A percentile compares a stretch with the other conserved stretches of the same genome.
Conservation (phyloP, 345 rosid species). For the Viola odorata region DNA sequence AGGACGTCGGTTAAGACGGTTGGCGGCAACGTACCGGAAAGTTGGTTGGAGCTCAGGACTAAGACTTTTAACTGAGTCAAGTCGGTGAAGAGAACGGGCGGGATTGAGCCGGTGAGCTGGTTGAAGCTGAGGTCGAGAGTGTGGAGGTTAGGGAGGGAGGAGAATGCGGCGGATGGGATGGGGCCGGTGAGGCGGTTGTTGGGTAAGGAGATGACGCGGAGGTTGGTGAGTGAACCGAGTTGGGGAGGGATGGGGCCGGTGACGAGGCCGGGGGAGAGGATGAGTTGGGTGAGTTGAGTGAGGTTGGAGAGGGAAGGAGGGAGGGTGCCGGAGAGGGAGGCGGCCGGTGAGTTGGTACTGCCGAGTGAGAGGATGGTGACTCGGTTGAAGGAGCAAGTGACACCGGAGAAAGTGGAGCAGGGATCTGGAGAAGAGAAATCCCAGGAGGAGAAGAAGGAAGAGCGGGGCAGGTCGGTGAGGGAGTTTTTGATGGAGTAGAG, state of each 20-base stretch:
- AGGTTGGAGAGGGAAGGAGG: slow-evolving; percentile 57
- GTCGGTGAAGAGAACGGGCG: slow-evolving; percentile 30
- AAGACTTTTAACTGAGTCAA: slow-evolving; percentile 29
- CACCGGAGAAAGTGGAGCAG: slow-evolving; percentile 58
- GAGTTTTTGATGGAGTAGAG: slow-evolving; percentile 42
- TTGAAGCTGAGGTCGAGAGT: slow-evolving; percentile 77
- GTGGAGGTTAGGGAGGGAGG: slow-evolving; percentile 47
- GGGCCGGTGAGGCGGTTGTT: slow-evolving; percentile 74
- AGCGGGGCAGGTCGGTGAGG: slow-evolving; percentile 60
- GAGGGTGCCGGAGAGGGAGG: slow-evolving; percentile 70
- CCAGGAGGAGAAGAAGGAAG: slow-evolving; percentile 58
- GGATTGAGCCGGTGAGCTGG: slow-evolving; percentile 61
- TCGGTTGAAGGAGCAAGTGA: slow-evolving; percentile 46
- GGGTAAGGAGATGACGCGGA: slow-evolving; percentile 65
- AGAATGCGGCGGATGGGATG: slow-evolving; percentile 54
- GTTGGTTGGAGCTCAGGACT: slow-evolving; percentile 47
- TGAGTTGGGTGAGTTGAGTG: slow-evolving; percentile 55
- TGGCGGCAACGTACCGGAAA: slow-evolving; percentile 37
- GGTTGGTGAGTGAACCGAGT: slow-evolving; percentile 44
- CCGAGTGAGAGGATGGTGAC: slow-evolving; percentile 50
- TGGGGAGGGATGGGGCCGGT: slow-evolving; percentile 76
- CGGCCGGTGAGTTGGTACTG: slow-evolving; percentile 32
- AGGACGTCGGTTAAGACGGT: slow-evolving; percentile 39
- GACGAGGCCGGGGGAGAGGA: slow-evolving; percentile 72
- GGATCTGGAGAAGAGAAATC: slow-evolving; percentile 50